These are phyloP conservation scores for Citeromyces hawaiiensis DNA, from an alignment of 1,139 yeast genomes.

Conservation along the genomic window DNA sequence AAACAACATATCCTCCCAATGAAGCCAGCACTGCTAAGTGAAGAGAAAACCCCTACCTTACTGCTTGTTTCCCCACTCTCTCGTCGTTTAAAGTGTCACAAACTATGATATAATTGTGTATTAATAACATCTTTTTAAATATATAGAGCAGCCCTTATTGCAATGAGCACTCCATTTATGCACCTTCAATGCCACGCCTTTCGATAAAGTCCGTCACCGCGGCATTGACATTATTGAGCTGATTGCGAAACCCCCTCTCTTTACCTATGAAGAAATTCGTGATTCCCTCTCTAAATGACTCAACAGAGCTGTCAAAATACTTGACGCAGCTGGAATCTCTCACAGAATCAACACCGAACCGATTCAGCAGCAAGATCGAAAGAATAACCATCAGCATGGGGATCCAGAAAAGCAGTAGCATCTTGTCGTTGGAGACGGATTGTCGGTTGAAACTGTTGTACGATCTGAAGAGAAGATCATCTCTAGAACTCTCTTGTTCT, in stretches of 20 bases:
- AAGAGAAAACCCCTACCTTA: no score
- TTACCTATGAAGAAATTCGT: slow-evolving; percentile 59
- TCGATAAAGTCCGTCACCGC: slow-evolving; percentile 14
- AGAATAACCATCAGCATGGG: slow-evolving; percentile 49
- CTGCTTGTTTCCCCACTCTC: no score
- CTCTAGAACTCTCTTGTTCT: slow-evolving; percentile 8
- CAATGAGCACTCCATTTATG: slow-evolving; percentile 1
- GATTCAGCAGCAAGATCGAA: slow-evolving; percentile 28
- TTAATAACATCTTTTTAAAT: neutral
- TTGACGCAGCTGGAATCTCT: slow-evolving; percentile 7
- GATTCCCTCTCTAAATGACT: slow-evolving; percentile 33
- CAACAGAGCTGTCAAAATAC: slow-evolving; percentile 22
- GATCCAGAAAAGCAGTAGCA: slow-evolving; percentile 83
- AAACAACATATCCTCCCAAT: no score
- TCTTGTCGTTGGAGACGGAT: slow-evolving; percentile 67
- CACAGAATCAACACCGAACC: slow-evolving; percentile 20
- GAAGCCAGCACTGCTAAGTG: no score
- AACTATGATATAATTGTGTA: neutral
- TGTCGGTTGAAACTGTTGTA: slow-evolving; percentile 46
- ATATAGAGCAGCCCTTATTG: neutral
- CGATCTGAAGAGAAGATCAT: slow-evolving; percentile 23
- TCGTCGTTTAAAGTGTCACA: no score
- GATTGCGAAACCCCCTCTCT: slow-evolving; percentile 40
- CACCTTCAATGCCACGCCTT: neutral
- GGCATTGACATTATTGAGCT: slow-evolving; percentile 20